These are phyloP conservation scores for Vigna nakashimae DNA, from an alignment of 306 rosid genomes.

Conservation along the genomic window DNA sequence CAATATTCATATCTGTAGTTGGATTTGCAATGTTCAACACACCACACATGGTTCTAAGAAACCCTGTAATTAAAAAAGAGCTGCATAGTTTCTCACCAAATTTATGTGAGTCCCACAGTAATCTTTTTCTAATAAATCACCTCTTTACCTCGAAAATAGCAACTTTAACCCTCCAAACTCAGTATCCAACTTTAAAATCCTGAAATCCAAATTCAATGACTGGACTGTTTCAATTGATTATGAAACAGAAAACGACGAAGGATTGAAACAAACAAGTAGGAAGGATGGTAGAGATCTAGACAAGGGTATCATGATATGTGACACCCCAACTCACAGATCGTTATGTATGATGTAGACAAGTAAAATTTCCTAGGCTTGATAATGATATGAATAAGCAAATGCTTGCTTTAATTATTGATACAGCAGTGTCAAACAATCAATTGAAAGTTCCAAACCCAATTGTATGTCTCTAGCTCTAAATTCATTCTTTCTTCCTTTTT, in stretches of 20 bases:
- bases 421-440: conserved; percentile 3
- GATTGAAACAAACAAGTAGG: conserved; percentile 38
- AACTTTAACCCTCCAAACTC: neutral
- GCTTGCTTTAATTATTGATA: conserved; percentile 26
- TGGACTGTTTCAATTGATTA: conserved; percentile 27
- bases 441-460: conserved; percentile 36
- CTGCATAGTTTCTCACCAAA: neutral
- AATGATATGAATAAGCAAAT: conserved; percentile 28
- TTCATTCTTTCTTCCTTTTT: conserved; percentile 31
- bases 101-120: neutral
- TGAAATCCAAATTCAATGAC: conserved; percentile 30
- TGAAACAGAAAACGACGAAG: conserved; percentile 34
- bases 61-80: neutral
- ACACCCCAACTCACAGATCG: conserved; percentile 39
- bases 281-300: conserved; percentile 37
- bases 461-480: conserved; percentile 27
- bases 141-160: neutral
- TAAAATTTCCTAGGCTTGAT: conserved; percentile 20
- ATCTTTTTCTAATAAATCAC: too few relatives aligned
- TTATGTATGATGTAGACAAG: conserved; percentile 29
- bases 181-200: neutral
- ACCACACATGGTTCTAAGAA: neutral
- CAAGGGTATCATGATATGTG: conserved; percentile 34
- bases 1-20: conserved; percentile 29
- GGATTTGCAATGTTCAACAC: conserved; percentile 29